These are phyloP conservation scores for Senecio squalidus DNA, from an alignment of 140 eudicot species.

Conservation along the genomic window DNA sequence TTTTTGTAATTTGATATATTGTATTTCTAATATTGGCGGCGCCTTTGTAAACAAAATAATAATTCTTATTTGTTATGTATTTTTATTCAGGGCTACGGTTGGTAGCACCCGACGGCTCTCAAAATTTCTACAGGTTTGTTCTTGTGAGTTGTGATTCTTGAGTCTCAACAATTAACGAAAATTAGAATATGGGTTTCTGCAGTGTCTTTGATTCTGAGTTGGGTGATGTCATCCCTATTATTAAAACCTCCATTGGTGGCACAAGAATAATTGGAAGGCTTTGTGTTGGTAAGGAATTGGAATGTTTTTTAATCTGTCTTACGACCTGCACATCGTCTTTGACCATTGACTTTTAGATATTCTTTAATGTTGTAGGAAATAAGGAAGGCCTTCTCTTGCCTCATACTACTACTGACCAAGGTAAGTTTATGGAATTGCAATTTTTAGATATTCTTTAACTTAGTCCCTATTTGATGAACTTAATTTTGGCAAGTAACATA, in stretches of 20 bases:
- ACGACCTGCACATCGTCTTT: neutral
- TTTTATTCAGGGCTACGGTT: conserved; percentile 41
- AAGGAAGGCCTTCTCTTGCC: conserved; percentile 95
- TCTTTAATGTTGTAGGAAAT: conserved; percentile 50
- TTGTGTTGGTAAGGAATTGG: conserved; percentile 58
- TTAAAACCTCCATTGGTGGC: conserved; percentile 81
- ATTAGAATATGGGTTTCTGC: conserved; percentile 24
- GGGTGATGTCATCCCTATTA: conserved; percentile 78
- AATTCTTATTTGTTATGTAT: neutral
- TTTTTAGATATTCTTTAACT: too few species aligned
- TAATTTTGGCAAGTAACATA: neutral
- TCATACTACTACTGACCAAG: conserved; percentile 94
- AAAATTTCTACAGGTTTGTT: conserved; percentile 44
- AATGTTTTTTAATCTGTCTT: conserved; percentile 6
- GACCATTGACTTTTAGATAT: conserved; percentile 3
- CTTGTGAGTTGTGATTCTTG: too few species aligned
- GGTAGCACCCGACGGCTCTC: conserved; percentile 51
- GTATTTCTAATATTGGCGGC: too few species aligned
- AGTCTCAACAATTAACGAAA: neutral
- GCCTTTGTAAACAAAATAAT: too few species aligned
- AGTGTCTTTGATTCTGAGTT: conserved; percentile 88
- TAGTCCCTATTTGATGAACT: neutral
- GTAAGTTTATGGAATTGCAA: conserved; percentile 34
- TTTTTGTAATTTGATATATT: too few species aligned
- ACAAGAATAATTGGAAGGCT: conserved; percentile 80